Percentiles rank a stretch among this genome's conserved stretches.
Conservation (phyloP, 1,284 basidiomycete species). For the Malassezia yamatoensis region DNA sequence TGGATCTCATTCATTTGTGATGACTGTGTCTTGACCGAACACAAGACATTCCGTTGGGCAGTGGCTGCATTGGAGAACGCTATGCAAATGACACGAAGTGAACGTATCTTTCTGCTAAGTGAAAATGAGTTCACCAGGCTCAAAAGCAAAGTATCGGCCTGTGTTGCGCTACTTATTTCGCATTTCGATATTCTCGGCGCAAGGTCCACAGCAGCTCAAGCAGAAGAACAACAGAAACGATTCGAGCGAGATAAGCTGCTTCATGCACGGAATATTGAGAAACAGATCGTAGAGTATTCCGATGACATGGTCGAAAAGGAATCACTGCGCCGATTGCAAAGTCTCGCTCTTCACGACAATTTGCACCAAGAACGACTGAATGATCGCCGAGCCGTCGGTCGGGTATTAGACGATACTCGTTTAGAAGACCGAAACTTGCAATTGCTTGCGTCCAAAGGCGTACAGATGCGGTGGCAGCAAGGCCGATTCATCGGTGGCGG, state of each 20-base stretch:
- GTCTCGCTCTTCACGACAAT: constrained; percentile 32
- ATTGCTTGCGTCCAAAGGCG: constrained; percentile 62
- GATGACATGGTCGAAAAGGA: constrained; percentile 23
- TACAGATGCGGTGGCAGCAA: constrained; percentile 97
- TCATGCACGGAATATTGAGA: constrained; percentile 15
- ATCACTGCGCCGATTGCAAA: constrained; percentile 36
- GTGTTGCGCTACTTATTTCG: constrained; percentile 88
- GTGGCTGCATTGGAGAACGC: constrained; percentile 92
- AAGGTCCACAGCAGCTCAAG: constrained; percentile 39
- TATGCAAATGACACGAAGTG: constrained; percentile 68
- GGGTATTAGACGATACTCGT: constrained; percentile 44
- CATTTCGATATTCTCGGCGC: constrained; percentile 78
- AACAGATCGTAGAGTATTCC: constrained; percentile 36
- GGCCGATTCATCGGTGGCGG: constrained; percentile 94
- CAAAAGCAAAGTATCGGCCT: constrained; percentile 81
- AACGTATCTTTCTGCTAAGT: constrained; percentile 79
- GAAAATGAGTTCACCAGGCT: constrained; percentile 70
- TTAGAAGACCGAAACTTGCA: constrained; percentile 43
- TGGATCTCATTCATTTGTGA: constrained; percentile 99
- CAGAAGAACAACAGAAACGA: constrained; percentile 38
- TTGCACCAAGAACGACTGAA: constrained; percentile 31
- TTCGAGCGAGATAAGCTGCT: constrained; percentile 34
- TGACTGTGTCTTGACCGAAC: constrained; percentile 89
- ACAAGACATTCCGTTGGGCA: constrained; percentile 96
- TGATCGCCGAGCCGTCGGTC: constrained; percentile 40